phyloP scores from a whole-genome alignment of 208 protist genomes.

The Trypanosoma melophagium region DNA sequence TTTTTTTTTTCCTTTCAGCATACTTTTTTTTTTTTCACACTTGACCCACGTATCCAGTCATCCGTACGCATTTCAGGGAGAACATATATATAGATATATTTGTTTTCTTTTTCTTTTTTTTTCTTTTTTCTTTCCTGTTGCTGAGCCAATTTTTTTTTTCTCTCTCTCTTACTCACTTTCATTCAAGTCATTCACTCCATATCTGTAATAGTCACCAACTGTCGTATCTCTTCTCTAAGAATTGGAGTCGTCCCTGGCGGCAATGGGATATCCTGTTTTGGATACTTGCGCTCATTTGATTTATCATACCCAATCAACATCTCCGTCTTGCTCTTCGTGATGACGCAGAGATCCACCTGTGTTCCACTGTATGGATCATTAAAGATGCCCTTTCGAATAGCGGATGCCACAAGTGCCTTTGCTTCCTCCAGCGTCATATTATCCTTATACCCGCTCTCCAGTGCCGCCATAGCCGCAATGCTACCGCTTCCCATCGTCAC shows the following conservation, averaged over 20 bases:
- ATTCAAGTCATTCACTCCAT: slow-evolving; percentile 27
- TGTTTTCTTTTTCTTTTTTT: slow-evolving; percentile 9
- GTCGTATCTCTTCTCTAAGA: slow-evolving; percentile 70
- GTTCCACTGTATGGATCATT: slow-evolving; percentile 99
- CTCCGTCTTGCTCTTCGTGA: slow-evolving; percentile 90
- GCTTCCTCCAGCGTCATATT: slow-evolving; percentile 96
- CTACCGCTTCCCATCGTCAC: slow-evolving; percentile 99
- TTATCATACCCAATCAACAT: slow-evolving; percentile 83
- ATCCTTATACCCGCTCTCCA: slow-evolving; percentile 97
- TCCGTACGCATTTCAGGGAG: neutral
- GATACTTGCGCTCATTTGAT: slow-evolving; percentile 83
- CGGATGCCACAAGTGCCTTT: slow-evolving; percentile 95
- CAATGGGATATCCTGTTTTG: slow-evolving; percentile 66
- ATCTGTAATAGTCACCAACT: slow-evolving; percentile 78
- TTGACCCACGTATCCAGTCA: neutral
- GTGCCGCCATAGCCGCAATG: slow-evolving; percentile 98
- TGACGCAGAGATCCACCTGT: slow-evolving; percentile 99
- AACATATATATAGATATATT: slow-evolving; percentile 7
- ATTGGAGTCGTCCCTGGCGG: slow-evolving; percentile 83
- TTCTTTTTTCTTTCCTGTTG: slow-evolving; percentile 6
- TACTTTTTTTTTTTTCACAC: too few species aligned
- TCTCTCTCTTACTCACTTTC: neutral
- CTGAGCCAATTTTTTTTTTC: slow-evolving; percentile 12
- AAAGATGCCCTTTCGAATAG: slow-evolving; percentile 99
- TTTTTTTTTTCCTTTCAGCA: neutral